Evolutionary conservation across 2,329 filamentous ascomycete genomes (phyloP), one percentile per base, ranked within the genome.

Genomic region (Xylariaceae sp.): DNA sequence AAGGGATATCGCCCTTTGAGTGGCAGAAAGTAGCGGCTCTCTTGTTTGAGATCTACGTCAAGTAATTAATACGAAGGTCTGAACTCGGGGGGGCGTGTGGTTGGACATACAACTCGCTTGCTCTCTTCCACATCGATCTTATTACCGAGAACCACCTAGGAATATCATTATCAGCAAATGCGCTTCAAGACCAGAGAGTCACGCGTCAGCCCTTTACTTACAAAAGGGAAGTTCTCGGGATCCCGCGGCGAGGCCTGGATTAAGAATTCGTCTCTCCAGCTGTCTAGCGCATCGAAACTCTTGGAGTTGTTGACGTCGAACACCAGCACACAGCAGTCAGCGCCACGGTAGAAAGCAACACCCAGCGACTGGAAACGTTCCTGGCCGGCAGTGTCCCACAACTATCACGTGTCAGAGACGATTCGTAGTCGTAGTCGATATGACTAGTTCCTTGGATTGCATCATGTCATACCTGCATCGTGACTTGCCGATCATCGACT

Each of bases 291-390:
- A 74, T 99, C 94, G 75, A 99, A 99, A 75, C 92, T 96, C 85
- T 99, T 99, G 63, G 92, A 89, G 76, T 97, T 97, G 80, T 99
- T 99, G 76, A 99, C 93, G 73, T 99, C 93, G 80, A 94, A 97
- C 55, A 97, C 93, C 57, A 99, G 82, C 61, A 97, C 93, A 74
- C 94, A 97, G 83, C 93, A 97, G 80, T 99, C 93, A 68, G 94
- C 93, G 64, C 93, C 93, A 64, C 93, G 86, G 79, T 99, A 99
- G 78, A 99, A 99, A 53, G 93, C 94, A 50, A 99, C 93, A 56
- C 94, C 93, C 68, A 99, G 82, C 44, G 92, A 97, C 77, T 99
- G 93, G 76, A 99, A 99, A 64, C 93, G 88, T 76, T 99, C 93
- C 76, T 99, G 93, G 35, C 93, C 93, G 17, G 93, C 93, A 2